Percentiles rank a stretch among this genome's conserved stretches.
phyloP scores from a whole-genome alignment of 1,284 basidiomycete species.

The Rhodotorula sp. region DNA sequence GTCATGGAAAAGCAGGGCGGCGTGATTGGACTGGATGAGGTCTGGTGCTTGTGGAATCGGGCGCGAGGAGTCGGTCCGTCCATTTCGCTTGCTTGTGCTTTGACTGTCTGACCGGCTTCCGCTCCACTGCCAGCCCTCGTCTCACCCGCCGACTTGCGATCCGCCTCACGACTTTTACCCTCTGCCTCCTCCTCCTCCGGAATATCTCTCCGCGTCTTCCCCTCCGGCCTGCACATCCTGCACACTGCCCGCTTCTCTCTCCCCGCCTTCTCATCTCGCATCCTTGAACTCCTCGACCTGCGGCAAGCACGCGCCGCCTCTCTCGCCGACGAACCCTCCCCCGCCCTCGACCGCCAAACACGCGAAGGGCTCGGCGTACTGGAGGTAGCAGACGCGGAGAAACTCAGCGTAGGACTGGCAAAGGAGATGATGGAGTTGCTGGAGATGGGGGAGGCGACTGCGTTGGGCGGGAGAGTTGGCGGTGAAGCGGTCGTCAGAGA shows the following conservation, averaged over 20 bases:
- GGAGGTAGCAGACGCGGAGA: constrained; percentile 13
- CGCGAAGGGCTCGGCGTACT: constrained; percentile 18
- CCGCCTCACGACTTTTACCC: constrained; percentile 67
- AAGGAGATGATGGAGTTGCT: constrained; percentile 70
- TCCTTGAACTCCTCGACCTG: constrained; percentile 51
- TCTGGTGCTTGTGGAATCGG: constrained; percentile 97
- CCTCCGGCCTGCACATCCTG: constrained; percentile 68
- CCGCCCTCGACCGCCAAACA: constrained; percentile 54
- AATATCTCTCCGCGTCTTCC: constrained; percentile 66
- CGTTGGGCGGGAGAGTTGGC: constrained; percentile 43
- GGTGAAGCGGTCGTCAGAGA: constrained; percentile 65
- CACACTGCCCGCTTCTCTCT: constrained; percentile 75
- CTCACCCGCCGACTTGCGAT: constrained; percentile 77
- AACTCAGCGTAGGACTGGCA: constrained; percentile 65
- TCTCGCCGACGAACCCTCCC: not conserved
- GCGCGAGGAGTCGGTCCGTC: constrained; percentile 83
- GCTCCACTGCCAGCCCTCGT: constrained; percentile 63
- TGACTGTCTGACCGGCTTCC: not conserved
- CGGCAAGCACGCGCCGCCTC: constrained; percentile 50
- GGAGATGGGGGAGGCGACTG: constrained; percentile 53
- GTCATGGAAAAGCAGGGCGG: constrained; percentile 51
- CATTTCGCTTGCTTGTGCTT: constrained; percentile 7
- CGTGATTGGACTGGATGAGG: constrained; percentile 85
- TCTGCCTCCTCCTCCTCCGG: constrained; percentile 53
- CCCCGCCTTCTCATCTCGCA: constrained; percentile 62